Evolutionary conservation across 345 rosid species (phyloP).

Genomic region (Dimocarpus longan): DNA sequence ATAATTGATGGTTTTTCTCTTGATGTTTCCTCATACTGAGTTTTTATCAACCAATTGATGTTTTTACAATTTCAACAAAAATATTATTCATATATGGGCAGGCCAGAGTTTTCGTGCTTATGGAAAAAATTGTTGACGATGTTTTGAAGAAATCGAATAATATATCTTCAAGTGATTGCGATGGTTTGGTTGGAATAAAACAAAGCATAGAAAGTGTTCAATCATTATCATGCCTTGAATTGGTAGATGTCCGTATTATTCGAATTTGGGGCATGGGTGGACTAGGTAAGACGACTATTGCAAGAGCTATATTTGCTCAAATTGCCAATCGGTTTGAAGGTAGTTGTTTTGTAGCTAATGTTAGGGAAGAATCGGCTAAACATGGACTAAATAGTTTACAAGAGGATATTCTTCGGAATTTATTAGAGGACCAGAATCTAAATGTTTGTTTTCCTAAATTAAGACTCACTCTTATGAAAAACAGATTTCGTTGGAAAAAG

Average conservation of each 20-base stretch:
- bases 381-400: background rate
- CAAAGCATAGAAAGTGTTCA: no score
- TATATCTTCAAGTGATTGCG: background rate
- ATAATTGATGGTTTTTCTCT: no score
- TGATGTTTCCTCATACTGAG: no score
- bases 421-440: background rate
- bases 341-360: no score
- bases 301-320: slow-evolving; percentile 28
- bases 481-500: background rate
- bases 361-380: background rate
- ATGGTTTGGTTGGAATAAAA: no score
- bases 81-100: background rate
- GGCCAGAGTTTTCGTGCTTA: slow-evolving; percentile 13
- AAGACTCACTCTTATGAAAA: no score
- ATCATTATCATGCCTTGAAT: no score
- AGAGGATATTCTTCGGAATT: background rate
- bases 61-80: background rate
- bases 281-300: slow-evolving; percentile 15
- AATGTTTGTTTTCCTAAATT: no score
- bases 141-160: background rate
- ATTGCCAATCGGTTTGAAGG: slow-evolving; percentile 20
- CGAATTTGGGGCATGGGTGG: no score
- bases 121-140: background rate
- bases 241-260: no score
- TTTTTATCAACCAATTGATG: background rate